Conservation (phyloP, 1,284 basidiomycete species). For the Ceratobasidium sp. region DNA sequence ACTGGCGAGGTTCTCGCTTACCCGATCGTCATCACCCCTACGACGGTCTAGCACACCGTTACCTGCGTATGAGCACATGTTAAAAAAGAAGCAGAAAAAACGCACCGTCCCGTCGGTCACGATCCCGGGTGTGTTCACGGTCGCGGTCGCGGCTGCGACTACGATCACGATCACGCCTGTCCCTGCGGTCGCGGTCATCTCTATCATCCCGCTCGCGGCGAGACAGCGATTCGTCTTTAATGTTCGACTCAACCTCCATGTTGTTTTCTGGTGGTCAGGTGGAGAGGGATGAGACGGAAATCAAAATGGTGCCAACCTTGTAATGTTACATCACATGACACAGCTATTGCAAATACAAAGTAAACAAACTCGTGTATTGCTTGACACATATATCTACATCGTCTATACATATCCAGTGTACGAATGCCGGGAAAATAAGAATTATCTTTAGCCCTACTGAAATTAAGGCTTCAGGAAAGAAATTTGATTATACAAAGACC, state of each 20-base stretch:
- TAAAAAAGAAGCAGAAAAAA: background rate
- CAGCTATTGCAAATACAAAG: conserved; percentile 10
- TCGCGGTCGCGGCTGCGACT: conserved; percentile 58
- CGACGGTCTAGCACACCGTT: conserved; percentile 4
- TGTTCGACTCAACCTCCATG: conserved; percentile 35
- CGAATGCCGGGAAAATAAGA: no score
- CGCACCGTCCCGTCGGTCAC: conserved; percentile 35
- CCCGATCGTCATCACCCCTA: conserved; percentile 41
- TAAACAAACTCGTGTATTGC: background rate
- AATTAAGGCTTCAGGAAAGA: background rate
- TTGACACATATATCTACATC: no score
- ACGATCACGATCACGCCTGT: conserved; percentile 47
- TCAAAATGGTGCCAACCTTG: conserved; percentile 14
- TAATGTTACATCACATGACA: conserved; percentile 22
- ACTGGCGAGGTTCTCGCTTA: conserved; percentile 40
- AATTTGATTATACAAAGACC: background rate
- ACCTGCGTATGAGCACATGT: conserved; percentile 21
- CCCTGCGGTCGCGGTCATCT: conserved; percentile 48
- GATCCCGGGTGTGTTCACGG: conserved; percentile 49
- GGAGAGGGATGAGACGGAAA: conserved; percentile 15
- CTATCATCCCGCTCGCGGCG: conserved; percentile 50
- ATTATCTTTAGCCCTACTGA: no score
- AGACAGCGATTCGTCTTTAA: conserved; percentile 34
- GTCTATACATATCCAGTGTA: no score
- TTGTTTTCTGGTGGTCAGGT: conserved; percentile 29